These are phyloP conservation scores for Aotearoamyces nothofagi DNA, from an alignment of 2,329 filamentous ascomycete genomes.

Conservation along the genomic window DNA sequence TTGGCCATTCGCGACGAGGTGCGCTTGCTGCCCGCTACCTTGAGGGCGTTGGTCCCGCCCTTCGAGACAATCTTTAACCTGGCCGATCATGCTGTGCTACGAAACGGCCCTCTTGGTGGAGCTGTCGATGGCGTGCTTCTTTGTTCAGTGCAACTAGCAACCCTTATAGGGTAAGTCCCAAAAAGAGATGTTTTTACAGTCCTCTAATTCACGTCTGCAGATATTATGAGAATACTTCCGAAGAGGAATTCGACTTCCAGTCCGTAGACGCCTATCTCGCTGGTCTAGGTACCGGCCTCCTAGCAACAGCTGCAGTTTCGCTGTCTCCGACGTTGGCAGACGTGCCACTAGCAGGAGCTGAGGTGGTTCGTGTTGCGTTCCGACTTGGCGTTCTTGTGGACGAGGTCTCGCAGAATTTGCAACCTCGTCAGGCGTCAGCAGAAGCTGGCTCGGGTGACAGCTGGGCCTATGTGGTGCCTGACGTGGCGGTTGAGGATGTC, in stretches of 20 bases:
- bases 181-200: not conserved
- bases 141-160: conserved; percentile 23
- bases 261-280: conserved; percentile 18
- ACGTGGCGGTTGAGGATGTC: conserved; percentile 16
- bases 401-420: conserved; percentile 25
- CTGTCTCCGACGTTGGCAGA: conserved; percentile 24
- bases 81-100: conserved; percentile 20
- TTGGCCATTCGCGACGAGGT: conserved; percentile 25
- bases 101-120: conserved; percentile 25
- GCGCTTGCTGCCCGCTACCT: conserved; percentile 13
- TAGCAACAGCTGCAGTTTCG: conserved; percentile 26
- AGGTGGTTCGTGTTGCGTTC: conserved; percentile 28
- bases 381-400: conserved; percentile 28
- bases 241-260: conserved; percentile 11
- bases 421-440: conserved; percentile 19
- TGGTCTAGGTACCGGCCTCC: conserved; percentile 29
- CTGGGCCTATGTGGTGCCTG: conserved; percentile 27
- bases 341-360: conserved; percentile 24
- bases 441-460: conserved; percentile 13
- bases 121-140: conserved; percentile 30
- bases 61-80: conserved; percentile 24
- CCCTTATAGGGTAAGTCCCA: conserved; percentile 26
- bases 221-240: conserved; percentile 16
- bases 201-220: conserved; percentile 8
- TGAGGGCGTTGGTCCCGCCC: conserved; percentile 19